A percentile compares a stretch with the other conserved stretches of the same genome.
phyloP scores from a whole-genome alignment of 163 green algal genomes.

The Picocystis sp. region DNA sequence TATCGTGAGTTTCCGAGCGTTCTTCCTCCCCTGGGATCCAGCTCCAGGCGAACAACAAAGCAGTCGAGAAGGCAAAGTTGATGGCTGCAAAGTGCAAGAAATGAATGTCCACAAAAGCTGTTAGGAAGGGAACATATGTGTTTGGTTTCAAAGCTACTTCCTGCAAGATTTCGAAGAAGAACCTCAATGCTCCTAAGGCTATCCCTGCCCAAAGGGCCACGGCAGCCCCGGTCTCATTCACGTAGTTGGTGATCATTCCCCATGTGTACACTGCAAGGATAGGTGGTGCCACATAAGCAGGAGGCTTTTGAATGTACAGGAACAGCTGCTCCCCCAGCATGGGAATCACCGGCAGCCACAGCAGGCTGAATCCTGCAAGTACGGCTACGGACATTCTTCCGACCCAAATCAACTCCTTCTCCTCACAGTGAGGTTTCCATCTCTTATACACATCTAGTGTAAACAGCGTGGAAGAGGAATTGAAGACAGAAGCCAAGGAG shows the following conservation, averaged over 20 bases:
- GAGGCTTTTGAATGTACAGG: constrained; percentile 22
- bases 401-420: constrained; percentile 15
- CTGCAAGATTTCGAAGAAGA: not conserved
- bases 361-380: constrained; percentile 8
- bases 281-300: constrained; percentile 14
- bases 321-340: constrained; percentile 20
- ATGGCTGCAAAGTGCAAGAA: constrained; percentile 19
- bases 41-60: constrained; percentile 12
- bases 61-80: constrained; percentile 17
- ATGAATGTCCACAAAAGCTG: constrained; percentile 12
- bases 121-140: constrained; percentile 1
- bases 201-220: not conserved
- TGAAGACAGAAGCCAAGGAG: constrained; percentile 17
- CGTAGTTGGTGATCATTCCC: constrained; percentile 11
- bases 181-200: not conserved
- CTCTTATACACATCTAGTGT: constrained; percentile 13
- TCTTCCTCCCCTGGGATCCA: not conserved
- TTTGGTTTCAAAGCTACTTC: not conserved
- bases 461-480: constrained; percentile 20
- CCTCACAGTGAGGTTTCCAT: not conserved
- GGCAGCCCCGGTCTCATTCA: not conserved
- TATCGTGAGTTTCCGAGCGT: no score
- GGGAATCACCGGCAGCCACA: constrained; percentile 20
- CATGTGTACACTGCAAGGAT: constrained; percentile 17
- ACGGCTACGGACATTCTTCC: constrained; percentile 10